Evolutionary conservation across 2,329 filamentous ascomycete species (phyloP).

Genomic region (Neofusicoccum laricinum): DNA sequence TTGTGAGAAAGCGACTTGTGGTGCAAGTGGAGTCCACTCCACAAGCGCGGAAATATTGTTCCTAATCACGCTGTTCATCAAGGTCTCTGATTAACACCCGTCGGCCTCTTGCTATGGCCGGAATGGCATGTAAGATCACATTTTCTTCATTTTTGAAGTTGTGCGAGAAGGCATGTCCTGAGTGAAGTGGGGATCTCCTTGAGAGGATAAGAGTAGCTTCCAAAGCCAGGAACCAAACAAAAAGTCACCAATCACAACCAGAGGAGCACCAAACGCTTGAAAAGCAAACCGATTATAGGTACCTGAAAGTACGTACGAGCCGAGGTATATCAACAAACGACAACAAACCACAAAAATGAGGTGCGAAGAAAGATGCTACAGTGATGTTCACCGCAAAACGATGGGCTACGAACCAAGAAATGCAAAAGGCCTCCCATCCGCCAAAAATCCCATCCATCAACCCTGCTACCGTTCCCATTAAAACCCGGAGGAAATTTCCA

Average conservation of each 20-base stretch:
- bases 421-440: conserved; percentile 5
- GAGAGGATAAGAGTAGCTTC: no score
- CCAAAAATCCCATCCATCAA: not conserved
- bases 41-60: no score
- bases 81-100: no score
- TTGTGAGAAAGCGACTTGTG: no score
- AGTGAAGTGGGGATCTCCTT: no score
- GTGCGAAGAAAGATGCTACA: not conserved
- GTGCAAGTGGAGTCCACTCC: no score
- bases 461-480: conserved; percentile 2
- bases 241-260: not conserved
- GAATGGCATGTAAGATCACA: no score
- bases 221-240: no score
- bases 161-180: no score
- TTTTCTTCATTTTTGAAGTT: no score
- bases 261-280: not conserved
- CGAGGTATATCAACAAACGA: conserved; percentile 11
- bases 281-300: not conserved
- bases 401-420: conserved; percentile 11
- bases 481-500: not conserved
- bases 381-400: not conserved
- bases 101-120: no score
- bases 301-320: conserved; percentile 6
- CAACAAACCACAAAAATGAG: not conserved
- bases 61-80: no score